These are phyloP conservation scores for Corylus heterophylla DNA, from an alignment of 306 rosid species.

Conservation along the genomic window DNA sequence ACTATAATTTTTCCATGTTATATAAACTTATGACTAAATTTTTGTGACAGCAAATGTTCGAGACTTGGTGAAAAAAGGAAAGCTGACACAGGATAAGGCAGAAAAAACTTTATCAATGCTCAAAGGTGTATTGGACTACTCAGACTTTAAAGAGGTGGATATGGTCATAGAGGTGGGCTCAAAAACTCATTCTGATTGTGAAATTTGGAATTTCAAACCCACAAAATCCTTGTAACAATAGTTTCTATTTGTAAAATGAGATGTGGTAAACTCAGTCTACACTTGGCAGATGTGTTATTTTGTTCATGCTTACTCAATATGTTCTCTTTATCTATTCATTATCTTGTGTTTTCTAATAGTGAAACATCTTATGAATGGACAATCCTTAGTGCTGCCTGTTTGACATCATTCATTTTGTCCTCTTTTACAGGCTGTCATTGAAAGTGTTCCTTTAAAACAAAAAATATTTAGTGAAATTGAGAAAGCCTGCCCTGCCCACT, in stretches of 20 bases:
- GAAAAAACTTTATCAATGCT: constrained; percentile 61
- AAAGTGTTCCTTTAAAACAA: constrained; percentile 80
- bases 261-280: background rate
- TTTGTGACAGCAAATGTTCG: constrained; percentile 63
- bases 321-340: constrained; percentile 12
- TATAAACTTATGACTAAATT: constrained; percentile 5
- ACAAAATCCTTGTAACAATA: background rate
- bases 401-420: constrained; percentile 23
- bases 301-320: background rate
- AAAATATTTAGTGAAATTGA: constrained; percentile 83
- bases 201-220: background rate
- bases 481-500: constrained; percentile 81
- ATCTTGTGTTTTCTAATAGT: constrained; percentile 4
- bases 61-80: constrained; percentile 65
- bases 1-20: background rate
- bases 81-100: constrained; percentile 68
- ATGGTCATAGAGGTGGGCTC: constrained; percentile 85
- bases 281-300: background rate
- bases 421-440: constrained; percentile 81
- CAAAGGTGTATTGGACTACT: constrained; percentile 83
- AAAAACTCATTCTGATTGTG: constrained; percentile 9
- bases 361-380: constrained; percentile 9
- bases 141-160: constrained; percentile 80
- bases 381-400: constrained; percentile 1
- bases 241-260: background rate